Conservation (phyloP, 1,284 basidiomycete genomes). For the Anthracocystis panici-leucophaei region DNA sequence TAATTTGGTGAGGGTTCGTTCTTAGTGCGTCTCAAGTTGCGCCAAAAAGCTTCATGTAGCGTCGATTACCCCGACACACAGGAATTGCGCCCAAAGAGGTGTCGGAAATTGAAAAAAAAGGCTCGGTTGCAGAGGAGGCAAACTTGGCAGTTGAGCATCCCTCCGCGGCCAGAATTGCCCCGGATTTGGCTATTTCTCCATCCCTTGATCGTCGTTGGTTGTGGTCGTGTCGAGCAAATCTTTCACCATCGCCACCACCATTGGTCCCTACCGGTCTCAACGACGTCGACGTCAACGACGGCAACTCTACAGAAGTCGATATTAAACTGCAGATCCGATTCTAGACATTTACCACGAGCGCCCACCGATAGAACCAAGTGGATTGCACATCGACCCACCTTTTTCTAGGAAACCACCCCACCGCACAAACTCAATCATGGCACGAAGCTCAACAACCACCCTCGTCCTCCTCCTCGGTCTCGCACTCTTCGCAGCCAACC, state of each 20-base stretch:
- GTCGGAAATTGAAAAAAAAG: conserved; percentile 16
- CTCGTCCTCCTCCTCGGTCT: neutral
- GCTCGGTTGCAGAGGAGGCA: neutral
- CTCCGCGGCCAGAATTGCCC: conserved; percentile 20
- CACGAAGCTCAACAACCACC: neutral
- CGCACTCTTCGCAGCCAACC: neutral
- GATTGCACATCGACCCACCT: neutral
- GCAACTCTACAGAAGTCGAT: too few relatives aligned
- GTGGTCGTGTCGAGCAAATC: too few relatives aligned
- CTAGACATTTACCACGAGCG: neutral
- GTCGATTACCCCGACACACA: conserved; percentile 28
- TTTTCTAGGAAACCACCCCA: neutral
- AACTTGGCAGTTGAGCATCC: neutral
- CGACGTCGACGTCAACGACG: neutral
- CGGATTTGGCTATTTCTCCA: conserved; percentile 22
- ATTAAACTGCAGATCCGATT: neutral
- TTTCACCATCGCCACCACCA: neutral
- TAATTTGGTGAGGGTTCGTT: too few relatives aligned
- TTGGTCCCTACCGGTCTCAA: neutral
- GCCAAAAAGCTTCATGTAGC: neutral
- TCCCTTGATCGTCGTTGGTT: neutral
- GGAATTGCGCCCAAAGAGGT: neutral
- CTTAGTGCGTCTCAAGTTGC: neutral
- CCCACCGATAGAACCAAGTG: neutral
- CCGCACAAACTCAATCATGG: neutral